Conservation (phyloP, 495 filamentous ascomycete genomes). For the Neurospora sp. region DNA sequence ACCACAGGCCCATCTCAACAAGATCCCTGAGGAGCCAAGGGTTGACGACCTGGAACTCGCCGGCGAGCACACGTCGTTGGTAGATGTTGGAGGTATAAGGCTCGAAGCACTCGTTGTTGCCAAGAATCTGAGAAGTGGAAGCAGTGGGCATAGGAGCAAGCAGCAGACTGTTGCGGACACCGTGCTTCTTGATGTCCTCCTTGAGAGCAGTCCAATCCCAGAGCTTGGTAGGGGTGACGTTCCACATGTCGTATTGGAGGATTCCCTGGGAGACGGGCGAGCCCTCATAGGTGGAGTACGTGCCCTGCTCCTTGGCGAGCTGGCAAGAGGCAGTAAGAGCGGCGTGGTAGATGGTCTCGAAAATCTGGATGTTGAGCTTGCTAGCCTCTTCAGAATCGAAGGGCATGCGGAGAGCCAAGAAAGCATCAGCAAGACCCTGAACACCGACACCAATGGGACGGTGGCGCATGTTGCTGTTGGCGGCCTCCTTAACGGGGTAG, state of each 20-base stretch:
- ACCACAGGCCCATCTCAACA: constrained; percentile 96
- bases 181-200: constrained; percentile 78
- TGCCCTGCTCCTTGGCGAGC: constrained; percentile 67
- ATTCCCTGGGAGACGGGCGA: constrained; percentile 92
- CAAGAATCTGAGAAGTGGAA: constrained; percentile 89
- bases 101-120: constrained; percentile 99
- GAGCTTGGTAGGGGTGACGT: constrained; percentile 79
- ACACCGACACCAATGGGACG: constrained; percentile 92
- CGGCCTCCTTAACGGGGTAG: constrained; percentile 91
- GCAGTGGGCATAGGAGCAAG: constrained; percentile 98
- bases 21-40: constrained; percentile 97
- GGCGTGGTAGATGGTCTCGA: constrained; percentile 98
- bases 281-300: constrained; percentile 84
- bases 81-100: constrained; percentile 99
- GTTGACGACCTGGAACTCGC: constrained; percentile 99
- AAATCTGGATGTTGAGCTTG: constrained; percentile 94
- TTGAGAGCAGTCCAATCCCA: constrained; percentile 95
- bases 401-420: constrained; percentile 90
- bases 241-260: constrained; percentile 99
- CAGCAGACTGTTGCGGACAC: constrained; percentile 87
- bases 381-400: constrained; percentile 93
- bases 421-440: constrained; percentile 96
- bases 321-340: constrained; percentile 82
- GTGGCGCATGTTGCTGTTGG: constrained; percentile 89
- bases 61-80: constrained; percentile 92